Conservation (phyloP, 345 rosid species). For the Acer yangbiense region DNA sequence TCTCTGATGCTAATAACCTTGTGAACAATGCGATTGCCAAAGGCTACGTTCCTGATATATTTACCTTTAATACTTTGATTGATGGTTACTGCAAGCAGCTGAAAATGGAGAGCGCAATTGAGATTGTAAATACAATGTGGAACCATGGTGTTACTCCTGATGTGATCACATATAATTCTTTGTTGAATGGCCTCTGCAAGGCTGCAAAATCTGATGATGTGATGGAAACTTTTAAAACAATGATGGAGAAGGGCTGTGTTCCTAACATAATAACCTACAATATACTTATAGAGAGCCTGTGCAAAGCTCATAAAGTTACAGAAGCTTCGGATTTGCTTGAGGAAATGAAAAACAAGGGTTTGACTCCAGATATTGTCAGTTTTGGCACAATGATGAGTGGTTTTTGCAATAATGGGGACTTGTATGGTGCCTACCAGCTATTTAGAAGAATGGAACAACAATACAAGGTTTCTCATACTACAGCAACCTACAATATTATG, state of each 20-base stretch:
- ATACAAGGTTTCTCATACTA: slow-evolving; percentile 52
- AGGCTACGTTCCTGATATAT: slow-evolving; percentile 77
- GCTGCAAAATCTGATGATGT: slow-evolving; percentile 74
- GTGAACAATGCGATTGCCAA: slow-evolving; percentile 64
- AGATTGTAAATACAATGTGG: slow-evolving; percentile 68
- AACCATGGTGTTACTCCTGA: slow-evolving; percentile 70
- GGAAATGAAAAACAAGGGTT: slow-evolving; percentile 55
- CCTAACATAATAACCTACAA: slow-evolving; percentile 82
- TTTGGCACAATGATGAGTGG: slow-evolving; percentile 74
- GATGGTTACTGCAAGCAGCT: slow-evolving; percentile 76
- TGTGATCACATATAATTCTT: slow-evolving; percentile 80
- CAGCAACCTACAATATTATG: slow-evolving; percentile 75
- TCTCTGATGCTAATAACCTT: slow-evolving; percentile 73
- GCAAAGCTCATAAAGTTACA: slow-evolving; percentile 59
- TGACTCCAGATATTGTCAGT: slow-evolving; percentile 63
- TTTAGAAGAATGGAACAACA: slow-evolving; percentile 59
- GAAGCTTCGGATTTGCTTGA: slow-evolving; percentile 68
- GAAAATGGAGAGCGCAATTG: slow-evolving; percentile 75
- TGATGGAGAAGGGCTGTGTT: slow-evolving; percentile 68
- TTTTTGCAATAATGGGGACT: slow-evolving; percentile 60
- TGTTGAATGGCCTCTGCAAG: slow-evolving; percentile 92
- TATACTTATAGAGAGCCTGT: slow-evolving; percentile 83
- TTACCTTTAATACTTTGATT: slow-evolving; percentile 86
- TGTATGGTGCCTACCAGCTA: slow-evolving; percentile 63
- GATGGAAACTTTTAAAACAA: slow-evolving; percentile 66